phyloP scores from a whole-genome alignment of 768 basidiomycete genomes.

The Russula ochroleuca region DNA sequence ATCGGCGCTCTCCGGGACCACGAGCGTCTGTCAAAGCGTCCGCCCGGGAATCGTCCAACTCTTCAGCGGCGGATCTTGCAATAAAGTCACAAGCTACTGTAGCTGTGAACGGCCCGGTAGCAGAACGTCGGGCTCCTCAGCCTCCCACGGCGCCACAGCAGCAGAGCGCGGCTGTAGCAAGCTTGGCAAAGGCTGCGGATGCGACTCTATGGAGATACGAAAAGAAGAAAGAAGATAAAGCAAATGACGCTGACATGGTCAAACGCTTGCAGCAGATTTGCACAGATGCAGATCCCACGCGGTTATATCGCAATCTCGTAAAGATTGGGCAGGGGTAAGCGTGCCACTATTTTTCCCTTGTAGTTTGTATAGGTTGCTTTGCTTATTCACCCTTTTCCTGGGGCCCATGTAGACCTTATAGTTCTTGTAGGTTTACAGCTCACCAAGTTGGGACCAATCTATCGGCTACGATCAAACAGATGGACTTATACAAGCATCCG shows the following conservation, averaged over 20 bases:
- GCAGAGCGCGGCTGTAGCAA: slow-evolving; percentile 59
- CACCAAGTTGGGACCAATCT: slow-evolving; percentile 94
- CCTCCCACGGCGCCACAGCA: slow-evolving; percentile 41
- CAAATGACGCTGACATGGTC: slow-evolving; percentile 84
- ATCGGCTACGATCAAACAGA: slow-evolving; percentile 98
- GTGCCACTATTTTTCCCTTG: background rate
- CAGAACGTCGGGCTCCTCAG: slow-evolving; percentile 35
- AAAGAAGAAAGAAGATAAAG: slow-evolving; percentile 49
- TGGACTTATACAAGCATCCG: slow-evolving; percentile 99
- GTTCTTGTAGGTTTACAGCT: slow-evolving; percentile 96
- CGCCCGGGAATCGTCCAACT: slow-evolving; percentile 17
- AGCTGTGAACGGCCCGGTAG: background rate
- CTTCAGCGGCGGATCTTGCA: slow-evolving; percentile 46
- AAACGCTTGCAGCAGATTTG: slow-evolving; percentile 89
- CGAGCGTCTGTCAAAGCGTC: too few relatives aligned
- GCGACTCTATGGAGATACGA: slow-evolving; percentile 70
- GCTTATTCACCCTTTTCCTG: background rate
- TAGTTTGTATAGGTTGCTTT: slow-evolving; percentile 7
- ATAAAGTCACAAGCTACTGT: slow-evolving; percentile 60
- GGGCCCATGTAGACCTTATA: slow-evolving; percentile 67
- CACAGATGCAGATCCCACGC: slow-evolving; percentile 95
- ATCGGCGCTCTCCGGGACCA: too few relatives aligned
- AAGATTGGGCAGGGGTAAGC: slow-evolving; percentile 97
- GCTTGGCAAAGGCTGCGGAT: slow-evolving; percentile 62
- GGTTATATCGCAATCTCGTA: slow-evolving; percentile 83